These are phyloP conservation scores for Gentiana straminea DNA, from an alignment of 257 asterid species.

Conservation along the genomic window DNA sequence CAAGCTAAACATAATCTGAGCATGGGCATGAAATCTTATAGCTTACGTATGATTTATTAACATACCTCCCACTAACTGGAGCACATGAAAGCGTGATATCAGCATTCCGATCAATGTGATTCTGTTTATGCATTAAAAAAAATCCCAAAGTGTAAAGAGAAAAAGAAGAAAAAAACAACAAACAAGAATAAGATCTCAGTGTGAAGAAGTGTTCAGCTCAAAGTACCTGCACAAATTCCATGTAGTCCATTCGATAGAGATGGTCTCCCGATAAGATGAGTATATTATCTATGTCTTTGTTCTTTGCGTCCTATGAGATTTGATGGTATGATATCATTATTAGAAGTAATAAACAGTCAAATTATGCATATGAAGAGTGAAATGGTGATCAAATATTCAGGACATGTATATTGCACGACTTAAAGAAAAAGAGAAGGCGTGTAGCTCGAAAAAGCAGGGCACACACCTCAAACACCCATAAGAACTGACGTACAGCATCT, in stretches of 20 bases:
- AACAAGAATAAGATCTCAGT: background rate
- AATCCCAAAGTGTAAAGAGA: no score
- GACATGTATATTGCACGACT: background rate
- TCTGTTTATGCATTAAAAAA: constrained; percentile 37
- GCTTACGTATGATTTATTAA: background rate
- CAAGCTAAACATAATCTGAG: background rate
- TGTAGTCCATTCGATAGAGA: constrained; percentile 94
- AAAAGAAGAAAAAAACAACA: background rate
- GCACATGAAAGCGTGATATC: constrained; percentile 89
- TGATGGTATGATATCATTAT: no score
- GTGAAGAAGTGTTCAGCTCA: background rate
- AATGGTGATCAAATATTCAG: no score
- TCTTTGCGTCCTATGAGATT: constrained; percentile 61
- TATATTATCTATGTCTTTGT: constrained; percentile 73
- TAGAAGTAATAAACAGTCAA: no score
- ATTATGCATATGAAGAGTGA: no score
- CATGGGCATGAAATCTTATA: background rate
- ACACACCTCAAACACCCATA: constrained; percentile 83
- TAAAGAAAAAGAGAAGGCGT: background rate
- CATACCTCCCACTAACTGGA: constrained; percentile 76
- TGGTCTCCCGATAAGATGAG: constrained; percentile 88
- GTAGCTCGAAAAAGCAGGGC: background rate
- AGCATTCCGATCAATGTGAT: constrained; percentile 82
- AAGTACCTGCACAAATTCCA: constrained; percentile 85
- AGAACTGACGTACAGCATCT: constrained; percentile 89